A percentile compares a stretch with the other conserved stretches of the same genome.
phyloP scores from a whole-genome alignment of 495 filamentous ascomycete genomes.

The Annulohypoxylon nitens region DNA sequence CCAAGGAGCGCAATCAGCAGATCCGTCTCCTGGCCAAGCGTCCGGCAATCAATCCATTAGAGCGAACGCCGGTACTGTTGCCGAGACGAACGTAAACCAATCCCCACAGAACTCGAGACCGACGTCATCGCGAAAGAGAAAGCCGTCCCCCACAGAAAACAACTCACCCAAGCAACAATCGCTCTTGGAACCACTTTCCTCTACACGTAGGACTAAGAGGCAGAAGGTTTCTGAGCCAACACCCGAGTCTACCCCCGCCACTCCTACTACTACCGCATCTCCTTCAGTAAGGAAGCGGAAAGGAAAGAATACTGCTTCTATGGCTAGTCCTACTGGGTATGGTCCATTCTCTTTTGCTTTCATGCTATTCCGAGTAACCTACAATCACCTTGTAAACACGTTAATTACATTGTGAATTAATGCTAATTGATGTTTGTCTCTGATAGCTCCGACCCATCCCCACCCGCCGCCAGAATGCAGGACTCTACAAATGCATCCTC shows the following conservation, averaged over 20 bases:
- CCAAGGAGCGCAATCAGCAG: slow-evolving; percentile 65
- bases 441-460: slow-evolving; percentile 47
- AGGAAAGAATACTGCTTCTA: slow-evolving; percentile 73
- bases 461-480: slow-evolving; percentile 48
- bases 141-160: slow-evolving; percentile 48
- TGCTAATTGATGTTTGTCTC: slow-evolving; percentile 41
- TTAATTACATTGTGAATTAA: slow-evolving; percentile 4
- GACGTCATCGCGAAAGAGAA: slow-evolving; percentile 58
- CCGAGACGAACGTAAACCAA: slow-evolving; percentile 51
- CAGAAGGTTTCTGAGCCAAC: slow-evolving; percentile 55
- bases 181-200: slow-evolving; percentile 49
- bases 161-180: slow-evolving; percentile 46
- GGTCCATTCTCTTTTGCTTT: slow-evolving; percentile 1
- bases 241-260: slow-evolving; percentile 41
- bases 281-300: slow-evolving; percentile 66
- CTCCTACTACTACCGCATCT: slow-evolving; percentile 55
- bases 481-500: slow-evolving; percentile 56
- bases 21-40: slow-evolving; percentile 50
- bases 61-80: slow-evolving; percentile 22
- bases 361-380: neutral
- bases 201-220: slow-evolving; percentile 68
- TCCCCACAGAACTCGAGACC: slow-evolving; percentile 55
- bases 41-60: slow-evolving; percentile 46
- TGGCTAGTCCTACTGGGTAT: slow-evolving; percentile 76
- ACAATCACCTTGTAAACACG: neutral